A percentile compares a stretch with the other conserved stretches of the same genome.
phyloP scores from a whole-genome alignment of 176 grass and related monocot genomes.

The Areca catechu region DNA sequence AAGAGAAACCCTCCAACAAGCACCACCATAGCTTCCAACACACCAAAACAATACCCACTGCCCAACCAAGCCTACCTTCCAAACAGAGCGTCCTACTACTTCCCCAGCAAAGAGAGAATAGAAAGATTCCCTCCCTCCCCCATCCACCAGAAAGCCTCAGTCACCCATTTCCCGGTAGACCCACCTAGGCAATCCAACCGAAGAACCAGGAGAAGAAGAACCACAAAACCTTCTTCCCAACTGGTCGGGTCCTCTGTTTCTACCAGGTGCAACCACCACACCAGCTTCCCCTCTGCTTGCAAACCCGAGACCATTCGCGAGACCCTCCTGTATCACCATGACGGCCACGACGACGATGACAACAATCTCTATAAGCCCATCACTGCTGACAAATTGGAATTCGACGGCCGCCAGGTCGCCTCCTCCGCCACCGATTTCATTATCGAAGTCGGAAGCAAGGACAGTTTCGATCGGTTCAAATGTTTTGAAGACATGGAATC shows the following conservation, averaged over 20 bases:
- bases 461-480: too few relatives aligned
- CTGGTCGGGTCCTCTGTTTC: too few relatives aligned
- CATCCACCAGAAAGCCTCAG: too few relatives aligned
- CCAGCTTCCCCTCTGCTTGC: too few relatives aligned
- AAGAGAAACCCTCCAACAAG: conserved; percentile 1
- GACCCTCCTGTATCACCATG: too few relatives aligned
- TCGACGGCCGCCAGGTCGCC: too few relatives aligned
- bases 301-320: too few relatives aligned
- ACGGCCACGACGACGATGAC: conserved; percentile 3
- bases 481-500: conserved; percentile 17
- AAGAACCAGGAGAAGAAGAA: conserved; percentile 9
- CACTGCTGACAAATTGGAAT: too few relatives aligned
- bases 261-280: too few relatives aligned
- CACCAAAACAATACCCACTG: conserved; percentile 1
- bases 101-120: conserved; percentile 29
- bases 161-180: not conserved
- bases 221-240: conserved; percentile 5
- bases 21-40: not conserved
- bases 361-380: conserved; percentile 13
- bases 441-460: too few relatives aligned
- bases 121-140: conserved; percentile 2
- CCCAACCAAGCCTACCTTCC: conserved; percentile 22
- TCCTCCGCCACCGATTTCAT: too few relatives aligned
- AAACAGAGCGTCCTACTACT: conserved; percentile 67
- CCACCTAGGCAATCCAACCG: conserved; percentile 22